Conservation (phyloP, 768 basidiomycete genomes). For the Cubamyces lactineus region DNA sequence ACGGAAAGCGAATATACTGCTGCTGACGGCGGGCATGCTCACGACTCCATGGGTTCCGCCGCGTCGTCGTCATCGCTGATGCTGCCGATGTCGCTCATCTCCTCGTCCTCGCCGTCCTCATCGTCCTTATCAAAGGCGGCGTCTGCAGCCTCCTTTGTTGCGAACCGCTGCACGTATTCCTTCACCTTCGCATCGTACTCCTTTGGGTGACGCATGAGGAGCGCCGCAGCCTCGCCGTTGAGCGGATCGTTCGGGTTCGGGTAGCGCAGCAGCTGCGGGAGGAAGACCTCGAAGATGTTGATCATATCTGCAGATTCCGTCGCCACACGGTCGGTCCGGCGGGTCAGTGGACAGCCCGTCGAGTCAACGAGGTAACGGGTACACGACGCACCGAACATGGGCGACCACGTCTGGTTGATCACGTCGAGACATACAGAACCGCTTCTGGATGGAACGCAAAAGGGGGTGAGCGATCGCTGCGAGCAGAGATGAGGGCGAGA, state of each 20-base stretch:
- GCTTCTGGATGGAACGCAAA: constrained; percentile 56
- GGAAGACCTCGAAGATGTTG: constrained; percentile 98
- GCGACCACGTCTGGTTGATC: constrained; percentile 99
- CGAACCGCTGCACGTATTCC: constrained; percentile 95
- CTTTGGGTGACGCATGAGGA: constrained; percentile 97
- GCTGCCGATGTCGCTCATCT: constrained; percentile 87
- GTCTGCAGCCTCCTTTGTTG: constrained; percentile 88
- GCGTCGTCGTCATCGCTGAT: constrained; percentile 74
- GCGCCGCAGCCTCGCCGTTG: constrained; percentile 96
- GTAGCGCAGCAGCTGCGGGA: constrained; percentile 95
- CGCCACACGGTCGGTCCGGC: neutral
- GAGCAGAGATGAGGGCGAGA: constrained; percentile 2
- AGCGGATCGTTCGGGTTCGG: constrained; percentile 98
- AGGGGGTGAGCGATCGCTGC: constrained; percentile 14
- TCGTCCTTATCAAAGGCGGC: constrained; percentile 65
- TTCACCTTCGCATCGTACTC: constrained; percentile 95
- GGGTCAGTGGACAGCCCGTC: neutral
- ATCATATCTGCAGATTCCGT: constrained; percentile 79
- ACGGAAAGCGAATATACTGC: neutral
- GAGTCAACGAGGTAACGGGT: neutral
- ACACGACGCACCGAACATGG: constrained; percentile 88
- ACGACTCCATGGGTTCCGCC: constrained; percentile 26
- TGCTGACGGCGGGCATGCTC: constrained; percentile 10
- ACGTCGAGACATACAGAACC: constrained; percentile 98
- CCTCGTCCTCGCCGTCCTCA: constrained; percentile 74